Percentiles rank a stretch among this genome's conserved stretches.
These are phyloP conservation scores for Boletus semigastroideus DNA, from an alignment of 1,284 basidiomycete genomes.

Conservation along the genomic window DNA sequence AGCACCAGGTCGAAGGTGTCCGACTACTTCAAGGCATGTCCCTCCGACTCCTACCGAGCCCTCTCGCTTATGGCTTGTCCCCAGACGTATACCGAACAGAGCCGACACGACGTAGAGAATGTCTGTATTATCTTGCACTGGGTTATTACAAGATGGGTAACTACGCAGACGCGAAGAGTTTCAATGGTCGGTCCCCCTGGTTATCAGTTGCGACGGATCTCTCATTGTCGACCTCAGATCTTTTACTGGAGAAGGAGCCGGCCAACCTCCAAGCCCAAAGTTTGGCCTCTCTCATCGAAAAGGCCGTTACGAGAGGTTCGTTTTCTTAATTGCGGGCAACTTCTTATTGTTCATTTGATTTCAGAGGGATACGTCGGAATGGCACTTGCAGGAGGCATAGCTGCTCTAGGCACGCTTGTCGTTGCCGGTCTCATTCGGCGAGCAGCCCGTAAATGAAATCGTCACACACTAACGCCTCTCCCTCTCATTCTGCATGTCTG, in stretches of 20 bases:
- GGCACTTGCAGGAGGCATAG: constrained; percentile 89
- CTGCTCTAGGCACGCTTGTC: constrained; percentile 82
- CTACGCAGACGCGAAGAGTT: constrained; percentile 89
- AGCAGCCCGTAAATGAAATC: constrained; percentile 66
- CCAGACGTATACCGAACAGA: constrained; percentile 89
- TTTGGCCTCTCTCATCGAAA: constrained; percentile 82
- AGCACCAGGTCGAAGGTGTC: constrained; percentile 90
- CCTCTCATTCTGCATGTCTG: constrained; percentile 14
- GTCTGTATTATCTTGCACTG: constrained; percentile 94
- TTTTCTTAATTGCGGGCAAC: background rate
- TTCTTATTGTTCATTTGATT: constrained; percentile 7
- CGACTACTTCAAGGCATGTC: constrained; percentile 83
- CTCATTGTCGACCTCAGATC: constrained; percentile 46
- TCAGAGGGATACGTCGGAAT: constrained; percentile 92
- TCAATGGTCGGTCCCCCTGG: constrained; percentile 71
- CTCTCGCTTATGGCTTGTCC: constrained; percentile 5
- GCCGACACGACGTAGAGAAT: constrained; percentile 87
- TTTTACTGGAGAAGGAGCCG: constrained; percentile 92
- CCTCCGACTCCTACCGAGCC: background rate
- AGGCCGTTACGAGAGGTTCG: constrained; percentile 80
- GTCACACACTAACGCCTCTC: constrained; percentile 9
- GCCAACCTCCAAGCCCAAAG: constrained; percentile 93
- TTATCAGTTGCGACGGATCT: background rate
- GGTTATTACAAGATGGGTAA: constrained; percentile 98
- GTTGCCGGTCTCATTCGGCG: constrained; percentile 85